Conservation (phyloP, 225 moss, liverwort and hornwort genomes). For the Pleurozium schreberi region DNA sequence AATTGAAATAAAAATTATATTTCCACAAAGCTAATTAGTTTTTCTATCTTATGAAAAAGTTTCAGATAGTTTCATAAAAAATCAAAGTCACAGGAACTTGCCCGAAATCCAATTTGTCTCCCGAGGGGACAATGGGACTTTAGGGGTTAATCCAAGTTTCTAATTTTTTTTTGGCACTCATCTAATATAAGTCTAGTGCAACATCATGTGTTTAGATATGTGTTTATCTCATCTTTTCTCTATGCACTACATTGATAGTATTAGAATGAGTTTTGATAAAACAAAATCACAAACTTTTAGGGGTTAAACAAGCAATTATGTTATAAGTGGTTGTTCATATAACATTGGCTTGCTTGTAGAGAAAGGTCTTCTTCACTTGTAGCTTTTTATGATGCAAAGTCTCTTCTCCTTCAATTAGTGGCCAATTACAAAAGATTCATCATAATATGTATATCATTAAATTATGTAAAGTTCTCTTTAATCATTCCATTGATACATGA, state of each 20-base stretch:
- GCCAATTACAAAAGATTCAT: neutral
- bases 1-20: no score
- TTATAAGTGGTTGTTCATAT: neutral
- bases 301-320: neutral
- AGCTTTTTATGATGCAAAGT: neutral
- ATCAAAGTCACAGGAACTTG: no score
- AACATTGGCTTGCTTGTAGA: neutral
- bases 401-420: neutral
- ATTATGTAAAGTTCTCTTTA: neutral
- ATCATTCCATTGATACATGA: neutral
- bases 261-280: neutral
- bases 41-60: no score
- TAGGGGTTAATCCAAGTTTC: neutral
- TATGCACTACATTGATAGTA: accelerated
- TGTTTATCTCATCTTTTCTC: accelerated
- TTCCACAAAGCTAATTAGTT: no score
- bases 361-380: accelerated
- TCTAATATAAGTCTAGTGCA: neutral
- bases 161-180: accelerated
- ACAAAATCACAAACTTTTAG: neutral
- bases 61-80: no score
- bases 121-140: no score
- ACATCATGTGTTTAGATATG: neutral
- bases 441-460: neutral
- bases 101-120: no score